phyloP scores from a whole-genome alignment of 768 basidiomycete genomes.

The Arthromyces matolae region DNA sequence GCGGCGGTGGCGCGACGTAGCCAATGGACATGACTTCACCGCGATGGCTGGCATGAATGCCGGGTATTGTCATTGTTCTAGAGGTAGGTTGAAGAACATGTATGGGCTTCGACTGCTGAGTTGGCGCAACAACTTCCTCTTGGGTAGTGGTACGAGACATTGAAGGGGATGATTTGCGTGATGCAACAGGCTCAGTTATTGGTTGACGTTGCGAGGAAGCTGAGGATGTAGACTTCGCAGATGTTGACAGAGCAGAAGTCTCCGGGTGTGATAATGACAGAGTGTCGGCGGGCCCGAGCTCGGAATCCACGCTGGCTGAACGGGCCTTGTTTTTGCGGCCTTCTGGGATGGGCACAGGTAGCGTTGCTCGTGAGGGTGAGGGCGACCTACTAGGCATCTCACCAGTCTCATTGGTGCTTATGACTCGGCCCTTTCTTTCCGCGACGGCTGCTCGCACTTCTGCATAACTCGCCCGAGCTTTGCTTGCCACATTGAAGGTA shows the following conservation, averaged over 20 bases:
- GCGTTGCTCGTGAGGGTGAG: constrained; percentile 16
- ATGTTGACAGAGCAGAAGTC: constrained; percentile 13
- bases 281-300: constrained; percentile 7
- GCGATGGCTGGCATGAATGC: constrained; percentile 81
- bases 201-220: constrained; percentile 20
- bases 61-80: constrained; percentile 82
- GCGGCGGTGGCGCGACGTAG: constrained; percentile 50
- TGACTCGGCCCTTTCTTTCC: constrained; percentile 48
- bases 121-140: constrained; percentile 25
- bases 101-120: constrained; percentile 33
- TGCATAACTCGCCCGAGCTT: constrained; percentile 58
- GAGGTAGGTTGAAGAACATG: constrained; percentile 78
- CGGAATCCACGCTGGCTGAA: constrained; percentile 16
- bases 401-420: constrained; percentile 23
- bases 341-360: constrained; percentile 17
- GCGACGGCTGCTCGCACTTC: constrained; percentile 76
- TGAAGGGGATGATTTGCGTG: constrained; percentile 29
- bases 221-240: constrained; percentile 16
- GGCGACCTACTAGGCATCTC: constrained; percentile 21
- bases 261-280: constrained; percentile 16
- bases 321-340: constrained; percentile 8
- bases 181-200: constrained; percentile 1
- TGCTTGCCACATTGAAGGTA: constrained; percentile 29
- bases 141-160: constrained; percentile 33
- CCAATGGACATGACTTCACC: constrained; percentile 86